Percentiles rank a stretch among this genome's conserved stretches.
These are phyloP conservation scores for Chlorella sp. DNA, from an alignment of 139 green algal genomes.

Conservation along the genomic window DNA sequence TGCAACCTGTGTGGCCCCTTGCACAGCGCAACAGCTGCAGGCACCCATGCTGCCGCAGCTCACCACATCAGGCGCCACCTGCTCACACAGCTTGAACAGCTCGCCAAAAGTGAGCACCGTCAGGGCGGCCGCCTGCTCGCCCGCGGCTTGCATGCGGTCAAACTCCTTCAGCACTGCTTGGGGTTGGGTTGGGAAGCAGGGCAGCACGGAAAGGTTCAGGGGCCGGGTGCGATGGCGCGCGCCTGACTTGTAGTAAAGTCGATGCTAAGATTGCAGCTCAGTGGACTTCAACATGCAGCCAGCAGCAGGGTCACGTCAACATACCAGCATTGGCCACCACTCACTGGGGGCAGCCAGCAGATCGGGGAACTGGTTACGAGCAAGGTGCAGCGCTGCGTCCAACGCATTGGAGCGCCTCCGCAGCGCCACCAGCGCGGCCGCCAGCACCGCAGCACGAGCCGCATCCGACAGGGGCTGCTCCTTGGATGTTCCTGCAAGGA, in stretches of 20 bases:
- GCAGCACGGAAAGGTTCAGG: too few species aligned
- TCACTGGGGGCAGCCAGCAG: not conserved
- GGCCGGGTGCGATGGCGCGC: too few species aligned
- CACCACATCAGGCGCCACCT: constrained; percentile 10
- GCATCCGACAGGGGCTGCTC: too few species aligned
- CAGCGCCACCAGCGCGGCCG: constrained; percentile 2
- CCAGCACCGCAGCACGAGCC: not conserved
- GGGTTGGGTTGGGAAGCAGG: too few species aligned
- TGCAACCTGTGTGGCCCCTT: too few species aligned
- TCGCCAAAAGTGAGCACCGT: not conserved
- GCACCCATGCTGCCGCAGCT: not conserved
- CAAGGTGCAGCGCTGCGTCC: not conserved
- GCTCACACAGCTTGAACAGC: not conserved
- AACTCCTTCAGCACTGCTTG: constrained; percentile 5
- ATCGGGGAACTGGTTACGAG: not conserved
- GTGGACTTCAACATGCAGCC: not conserved
- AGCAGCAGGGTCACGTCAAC: too few species aligned
- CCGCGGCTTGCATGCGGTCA: not conserved
- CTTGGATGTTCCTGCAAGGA: not conserved
- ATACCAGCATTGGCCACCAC: too few species aligned
- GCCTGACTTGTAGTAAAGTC: too few species aligned
- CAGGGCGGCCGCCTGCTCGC: not conserved
- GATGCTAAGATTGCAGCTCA: too few species aligned
- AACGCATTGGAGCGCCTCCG: not conserved
- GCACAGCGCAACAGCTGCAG: too few species aligned